phyloP scores from a whole-genome alignment of 768 basidiomycete genomes.

The Leccinum incarnatum region DNA sequence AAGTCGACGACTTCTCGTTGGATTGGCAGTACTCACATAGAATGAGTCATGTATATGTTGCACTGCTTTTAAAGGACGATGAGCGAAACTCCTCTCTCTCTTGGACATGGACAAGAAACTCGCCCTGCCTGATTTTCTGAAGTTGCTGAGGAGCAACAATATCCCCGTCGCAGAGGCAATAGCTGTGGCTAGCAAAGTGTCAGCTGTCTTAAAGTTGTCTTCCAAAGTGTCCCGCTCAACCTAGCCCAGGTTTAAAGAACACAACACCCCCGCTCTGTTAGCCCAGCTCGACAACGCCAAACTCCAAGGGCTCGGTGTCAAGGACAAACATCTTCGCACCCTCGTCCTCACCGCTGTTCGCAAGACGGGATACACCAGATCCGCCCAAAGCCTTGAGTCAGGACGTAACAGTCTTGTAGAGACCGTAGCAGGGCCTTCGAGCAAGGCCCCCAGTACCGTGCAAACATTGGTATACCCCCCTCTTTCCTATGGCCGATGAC shows the following conservation, averaged over 20 bases:
- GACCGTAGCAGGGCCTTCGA: constrained; percentile 7
- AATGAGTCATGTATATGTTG: background rate
- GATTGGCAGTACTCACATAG: background rate
- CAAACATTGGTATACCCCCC: constrained; percentile 30
- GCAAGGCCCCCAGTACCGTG: constrained; percentile 21
- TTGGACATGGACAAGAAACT: constrained; percentile 43
- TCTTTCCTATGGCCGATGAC: background rate
- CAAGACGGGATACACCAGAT: constrained; percentile 55
- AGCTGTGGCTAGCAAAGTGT: constrained; percentile 69
- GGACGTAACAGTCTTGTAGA: background rate
- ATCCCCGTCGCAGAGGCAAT: constrained; percentile 67
- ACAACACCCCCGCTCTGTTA: constrained; percentile 59
- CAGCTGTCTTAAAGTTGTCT: constrained; percentile 16
- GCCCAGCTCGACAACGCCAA: constrained; percentile 56
- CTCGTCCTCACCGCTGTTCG: constrained; percentile 56
- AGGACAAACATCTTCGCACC: constrained; percentile 63
- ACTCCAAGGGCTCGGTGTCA: constrained; percentile 55
- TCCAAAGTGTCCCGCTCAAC: constrained; percentile 6
- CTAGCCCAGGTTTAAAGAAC: constrained; percentile 62
- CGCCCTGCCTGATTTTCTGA: constrained; percentile 62
- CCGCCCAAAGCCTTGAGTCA: constrained; percentile 18
- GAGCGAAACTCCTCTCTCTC: constrained; percentile 1
- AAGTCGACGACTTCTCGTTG: constrained; percentile 9
- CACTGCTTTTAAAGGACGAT: background rate
- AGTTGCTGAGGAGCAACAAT: constrained; percentile 56